A percentile compares a stretch with the other conserved stretches of the same genome.
phyloP scores from a whole-genome alignment of 2,329 filamentous ascomycete genomes.

The Trichoderma guizhouense region DNA sequence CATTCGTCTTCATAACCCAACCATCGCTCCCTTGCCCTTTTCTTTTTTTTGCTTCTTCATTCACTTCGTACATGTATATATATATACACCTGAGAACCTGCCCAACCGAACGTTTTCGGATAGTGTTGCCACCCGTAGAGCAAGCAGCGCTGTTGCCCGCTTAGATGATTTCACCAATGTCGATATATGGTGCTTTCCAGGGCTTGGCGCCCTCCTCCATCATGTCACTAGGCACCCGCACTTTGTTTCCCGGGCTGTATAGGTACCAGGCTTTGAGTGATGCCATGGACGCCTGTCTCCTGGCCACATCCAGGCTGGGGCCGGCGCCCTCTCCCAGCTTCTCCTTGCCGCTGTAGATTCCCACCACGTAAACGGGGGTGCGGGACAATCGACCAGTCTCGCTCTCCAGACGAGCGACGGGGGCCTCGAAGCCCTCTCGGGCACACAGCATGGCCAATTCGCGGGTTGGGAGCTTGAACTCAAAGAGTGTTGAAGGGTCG shows the following conservation, averaged over 20 bases:
- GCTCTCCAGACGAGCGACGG: slow-evolving; percentile 80
- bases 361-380: slow-evolving; percentile 88
- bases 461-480: slow-evolving; percentile 77
- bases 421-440: slow-evolving; percentile 82
- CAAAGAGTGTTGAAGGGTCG: slow-evolving; percentile 73
- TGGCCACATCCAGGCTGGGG: slow-evolving; percentile 71
- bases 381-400: slow-evolving; percentile 85
- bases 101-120: not conserved
- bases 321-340: slow-evolving; percentile 90
- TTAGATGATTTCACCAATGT: slow-evolving; percentile 66
- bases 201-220: slow-evolving; percentile 57
- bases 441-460: slow-evolving; percentile 82
- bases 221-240: slow-evolving; percentile 67
- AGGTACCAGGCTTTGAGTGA: slow-evolving; percentile 94
- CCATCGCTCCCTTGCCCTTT: not conserved
- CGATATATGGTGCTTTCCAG: slow-evolving; percentile 67
- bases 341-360: slow-evolving; percentile 86
- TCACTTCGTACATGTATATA: slow-evolving; percentile 17
- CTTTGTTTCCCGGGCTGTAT: slow-evolving; percentile 71
- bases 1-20: slow-evolving; percentile 3
- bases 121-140: not conserved
- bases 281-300: slow-evolving; percentile 75
- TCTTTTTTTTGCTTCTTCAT: slow-evolving; percentile 15
- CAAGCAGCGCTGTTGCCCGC: slow-evolving; percentile 22
- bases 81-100: slow-evolving; percentile 10